phyloP scores from a whole-genome alignment of 1,284 basidiomycete genomes.

The Polyporus tsugae region DNA sequence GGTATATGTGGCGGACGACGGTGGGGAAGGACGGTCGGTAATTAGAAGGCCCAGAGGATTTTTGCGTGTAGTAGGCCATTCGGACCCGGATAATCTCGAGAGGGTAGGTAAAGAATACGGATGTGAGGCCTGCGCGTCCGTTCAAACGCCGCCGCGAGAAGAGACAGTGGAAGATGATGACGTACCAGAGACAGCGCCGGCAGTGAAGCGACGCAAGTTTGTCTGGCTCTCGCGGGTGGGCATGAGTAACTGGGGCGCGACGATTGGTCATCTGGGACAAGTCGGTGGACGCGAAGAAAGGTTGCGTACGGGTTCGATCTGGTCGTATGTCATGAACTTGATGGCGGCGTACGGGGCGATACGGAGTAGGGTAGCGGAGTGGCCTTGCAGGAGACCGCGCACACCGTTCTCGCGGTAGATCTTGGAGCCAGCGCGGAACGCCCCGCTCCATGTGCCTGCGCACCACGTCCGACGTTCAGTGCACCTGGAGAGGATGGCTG shows the following conservation, averaged over 20 bases:
- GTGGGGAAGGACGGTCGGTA: slow-evolving; percentile 66
- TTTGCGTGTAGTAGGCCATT: slow-evolving; percentile 87
- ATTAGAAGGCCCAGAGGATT: slow-evolving; percentile 32
- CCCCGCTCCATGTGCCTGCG: slow-evolving; percentile 85
- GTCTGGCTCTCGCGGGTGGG: slow-evolving; percentile 85
- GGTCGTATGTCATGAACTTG: slow-evolving; percentile 98
- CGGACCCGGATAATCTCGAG: slow-evolving; percentile 96
- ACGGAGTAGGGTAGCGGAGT: slow-evolving; percentile 88
- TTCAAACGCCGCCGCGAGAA: neutral
- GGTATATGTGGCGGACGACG: slow-evolving; percentile 75
- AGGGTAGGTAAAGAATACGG: slow-evolving; percentile 94
- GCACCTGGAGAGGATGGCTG: neutral
- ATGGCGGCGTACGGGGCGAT: slow-evolving; percentile 97
- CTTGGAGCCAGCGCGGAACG: slow-evolving; percentile 81
- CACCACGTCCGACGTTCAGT: neutral
- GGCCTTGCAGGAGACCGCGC: slow-evolving; percentile 92
- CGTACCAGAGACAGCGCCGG: slow-evolving; percentile 89
- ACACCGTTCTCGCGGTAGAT: slow-evolving; percentile 83
- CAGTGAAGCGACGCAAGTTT: slow-evolving; percentile 83
- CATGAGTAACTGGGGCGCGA: slow-evolving; percentile 70
- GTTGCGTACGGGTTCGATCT: slow-evolving; percentile 73
- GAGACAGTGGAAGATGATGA: neutral
- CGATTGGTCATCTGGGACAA: neutral
- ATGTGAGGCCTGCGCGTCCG: slow-evolving; percentile 75
- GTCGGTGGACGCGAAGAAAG: neutral